Percentiles rank a stretch among this genome's conserved stretches.
These are phyloP conservation scores for Suillus weaverae DNA, from an alignment of 768 basidiomycete species.

Conservation along the genomic window DNA sequence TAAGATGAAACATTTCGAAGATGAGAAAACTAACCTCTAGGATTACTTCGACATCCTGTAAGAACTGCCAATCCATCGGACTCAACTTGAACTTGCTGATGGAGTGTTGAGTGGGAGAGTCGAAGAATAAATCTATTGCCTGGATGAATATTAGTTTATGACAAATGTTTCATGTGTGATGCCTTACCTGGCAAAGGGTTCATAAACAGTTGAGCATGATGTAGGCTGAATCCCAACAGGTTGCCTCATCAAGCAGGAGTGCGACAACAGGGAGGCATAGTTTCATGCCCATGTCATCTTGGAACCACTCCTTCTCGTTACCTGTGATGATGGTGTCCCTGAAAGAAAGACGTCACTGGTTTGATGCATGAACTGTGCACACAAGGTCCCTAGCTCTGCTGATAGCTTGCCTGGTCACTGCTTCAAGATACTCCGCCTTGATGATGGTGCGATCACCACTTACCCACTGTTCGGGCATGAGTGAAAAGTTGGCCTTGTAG, in stretches of 20 bases:
- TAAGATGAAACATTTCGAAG: neutral
- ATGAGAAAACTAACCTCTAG: constrained; percentile 6
- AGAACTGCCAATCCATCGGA: constrained; percentile 1
- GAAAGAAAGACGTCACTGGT: neutral
- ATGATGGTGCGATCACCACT: neutral
- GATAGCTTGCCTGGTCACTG: neutral
- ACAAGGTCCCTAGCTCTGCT: neutral
- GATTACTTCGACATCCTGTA: constrained; percentile 7
- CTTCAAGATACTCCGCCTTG: constrained; percentile 3
- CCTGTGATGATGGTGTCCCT: neutral
- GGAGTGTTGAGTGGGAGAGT: neutral
- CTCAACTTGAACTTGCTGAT: neutral
- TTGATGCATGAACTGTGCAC: neutral
- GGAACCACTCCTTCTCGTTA: neutral
- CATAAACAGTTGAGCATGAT: constrained; percentile 32
- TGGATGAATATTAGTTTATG: neutral
- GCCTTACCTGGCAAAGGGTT: constrained; percentile 8
- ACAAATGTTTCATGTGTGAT: neutral
- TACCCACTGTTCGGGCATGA: constrained; percentile 4
- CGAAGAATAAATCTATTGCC: constrained; percentile 8
- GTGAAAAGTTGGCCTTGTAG: neutral
- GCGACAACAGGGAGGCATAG: neutral
- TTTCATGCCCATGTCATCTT: neutral
- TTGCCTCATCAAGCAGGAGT: constrained; percentile 33
- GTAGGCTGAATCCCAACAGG: constrained; percentile 40